Base-by-base conservation (phyloP, 345 rosid species). In the Erodium maritimum region DNA sequence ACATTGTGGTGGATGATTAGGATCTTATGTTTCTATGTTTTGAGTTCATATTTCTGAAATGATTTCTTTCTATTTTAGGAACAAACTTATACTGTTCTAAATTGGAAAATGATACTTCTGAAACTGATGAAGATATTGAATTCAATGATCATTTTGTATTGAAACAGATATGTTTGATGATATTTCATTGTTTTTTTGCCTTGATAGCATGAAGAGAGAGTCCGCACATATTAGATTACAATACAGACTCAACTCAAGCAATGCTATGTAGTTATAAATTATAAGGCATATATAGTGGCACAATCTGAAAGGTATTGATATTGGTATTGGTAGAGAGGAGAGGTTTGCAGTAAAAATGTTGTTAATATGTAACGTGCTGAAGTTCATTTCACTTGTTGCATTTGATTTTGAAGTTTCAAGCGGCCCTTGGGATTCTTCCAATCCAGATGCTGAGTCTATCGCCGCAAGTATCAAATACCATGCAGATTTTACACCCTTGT, bases 401-500 rank as follows among this genome's bases (percentile, higher is more conserved):
- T 37, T 37, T 37, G 10, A 37, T 4, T 37, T 37, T 37, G 46
- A 37, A 37, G 46, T 12, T 37, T 37, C 46, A 11, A 11, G 33
- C 4, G 7, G 46, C 46, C 14, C 73, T 56, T 50, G 60, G 50
- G 74, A 59, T 58, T 59, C 56, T 16, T 66, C 67, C 18, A 53
- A 62, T 62, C 75, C 74, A 0, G 75, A 79, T 61, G 61, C 86
- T 0, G 74, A 63, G 33, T 67, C 76, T 24, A 60, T 80, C 59
- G 78, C 78, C 5, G 66, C 81, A 0, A 79, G 79, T 22, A 77
- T 83, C 57, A 77, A 73, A 50, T 75, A 79, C 69, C 90, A 79
- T 52, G 75, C 79, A 1, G 86, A 83, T 62, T 79, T 75, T 66
- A 79, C 84, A 34, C 82, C 81, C 1, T 71, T 67, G 22, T 83